These are phyloP conservation scores for Massariosphaeria phaeospora DNA, from an alignment of 495 filamentous ascomycete species.

Conservation along the genomic window DNA sequence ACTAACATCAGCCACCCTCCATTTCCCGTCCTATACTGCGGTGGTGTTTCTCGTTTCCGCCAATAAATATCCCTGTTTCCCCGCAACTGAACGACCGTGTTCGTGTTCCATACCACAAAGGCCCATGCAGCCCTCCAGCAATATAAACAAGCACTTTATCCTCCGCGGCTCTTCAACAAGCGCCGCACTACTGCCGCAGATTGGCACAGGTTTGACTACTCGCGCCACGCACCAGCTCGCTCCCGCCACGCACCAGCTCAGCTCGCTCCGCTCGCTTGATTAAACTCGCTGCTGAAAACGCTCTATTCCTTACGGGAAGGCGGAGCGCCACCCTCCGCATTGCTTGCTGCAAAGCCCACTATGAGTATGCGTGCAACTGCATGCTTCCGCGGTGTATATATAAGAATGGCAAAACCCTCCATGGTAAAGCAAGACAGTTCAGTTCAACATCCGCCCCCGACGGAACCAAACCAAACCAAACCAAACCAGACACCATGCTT, in stretches of 20 bases:
- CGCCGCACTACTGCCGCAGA: neutral
- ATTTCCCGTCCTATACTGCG: too few species aligned
- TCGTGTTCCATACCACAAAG: neutral
- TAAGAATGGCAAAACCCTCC: neutral
- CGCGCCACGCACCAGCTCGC: too few species aligned
- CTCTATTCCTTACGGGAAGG: neutral
- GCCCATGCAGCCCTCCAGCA: neutral
- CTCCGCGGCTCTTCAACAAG: constrained; percentile 12
- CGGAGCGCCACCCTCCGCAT: constrained; percentile 7
- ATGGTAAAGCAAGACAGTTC: neutral
- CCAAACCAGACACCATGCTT: constrained; percentile 11
- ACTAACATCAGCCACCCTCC: too few species aligned
- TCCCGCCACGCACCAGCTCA: too few species aligned
- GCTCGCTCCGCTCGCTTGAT: too few species aligned
- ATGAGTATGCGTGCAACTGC: neutral
- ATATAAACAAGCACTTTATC: constrained; percentile 18
- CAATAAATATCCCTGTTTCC: constrained; percentile 2
- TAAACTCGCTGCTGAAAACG: constrained; percentile 3
- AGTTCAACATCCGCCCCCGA: neutral
- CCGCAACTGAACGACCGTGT: neutral
- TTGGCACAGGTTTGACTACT: neutral
- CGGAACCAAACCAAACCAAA: neutral
- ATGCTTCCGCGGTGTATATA: neutral
- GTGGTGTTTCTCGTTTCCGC: constrained; percentile 2
- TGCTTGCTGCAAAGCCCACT: constrained; percentile 5